These are phyloP conservation scores for Trichoderma gamsii DNA, from an alignment of 495 filamentous ascomycete genomes.

Conservation along the genomic window DNA sequence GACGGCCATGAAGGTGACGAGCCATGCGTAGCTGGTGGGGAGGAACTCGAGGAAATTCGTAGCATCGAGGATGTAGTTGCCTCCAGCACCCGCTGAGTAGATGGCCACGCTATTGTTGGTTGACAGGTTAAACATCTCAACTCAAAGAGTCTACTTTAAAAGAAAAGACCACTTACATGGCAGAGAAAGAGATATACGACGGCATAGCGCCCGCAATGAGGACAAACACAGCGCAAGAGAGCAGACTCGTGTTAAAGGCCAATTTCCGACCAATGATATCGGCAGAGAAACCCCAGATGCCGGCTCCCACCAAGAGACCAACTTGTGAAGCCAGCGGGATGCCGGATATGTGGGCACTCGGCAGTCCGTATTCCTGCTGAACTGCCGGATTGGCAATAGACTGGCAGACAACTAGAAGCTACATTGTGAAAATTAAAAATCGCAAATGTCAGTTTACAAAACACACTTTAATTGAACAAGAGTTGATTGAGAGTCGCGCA, in stretches of 20 bases:
- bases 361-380: conserved; percentile 28
- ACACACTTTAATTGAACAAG: background rate
- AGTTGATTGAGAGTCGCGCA: background rate
- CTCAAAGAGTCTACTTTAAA: too few relatives aligned
- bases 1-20: conserved; percentile 33
- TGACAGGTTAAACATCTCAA: too few relatives aligned
- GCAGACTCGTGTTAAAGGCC: conserved; percentile 37
- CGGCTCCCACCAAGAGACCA: conserved; percentile 31
- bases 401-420: conserved; percentile 35
- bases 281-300: conserved; percentile 37
- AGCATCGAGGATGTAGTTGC: conserved; percentile 34
- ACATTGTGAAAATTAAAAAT: conserved; percentile 10
- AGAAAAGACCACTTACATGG: conserved; percentile 21
- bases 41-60: conserved; percentile 30
- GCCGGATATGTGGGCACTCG: conserved; percentile 18
- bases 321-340: conserved; percentile 32
- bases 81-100: conserved; percentile 24
- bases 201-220: conserved; percentile 27
- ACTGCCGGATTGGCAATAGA: conserved; percentile 33
- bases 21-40: conserved; percentile 29
- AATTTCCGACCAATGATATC: conserved; percentile 39
- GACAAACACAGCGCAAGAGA: conserved; percentile 32
- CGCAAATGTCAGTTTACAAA: background rate
- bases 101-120: conserved; percentile 26
- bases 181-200: conserved; percentile 27